Evolutionary conservation across 345 rosid genomes (phyloP).

Genomic region (Excoecaria cochinchinensis): DNA sequence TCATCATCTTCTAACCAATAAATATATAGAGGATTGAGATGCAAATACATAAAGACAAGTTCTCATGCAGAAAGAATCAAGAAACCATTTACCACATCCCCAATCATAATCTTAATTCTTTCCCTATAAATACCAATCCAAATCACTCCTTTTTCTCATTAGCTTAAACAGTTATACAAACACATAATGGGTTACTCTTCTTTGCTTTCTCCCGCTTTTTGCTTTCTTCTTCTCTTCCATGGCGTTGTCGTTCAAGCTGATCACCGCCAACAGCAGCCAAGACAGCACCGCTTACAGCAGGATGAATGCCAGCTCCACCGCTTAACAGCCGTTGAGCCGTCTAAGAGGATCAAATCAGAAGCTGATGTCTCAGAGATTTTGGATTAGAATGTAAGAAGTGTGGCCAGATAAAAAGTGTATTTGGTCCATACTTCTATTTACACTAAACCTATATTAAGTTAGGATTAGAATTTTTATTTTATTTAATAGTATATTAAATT

Average conservation of each 20-base stretch:
- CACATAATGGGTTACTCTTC: background rate
- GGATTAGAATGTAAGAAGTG: slow-evolving; percentile 40
- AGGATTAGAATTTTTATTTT: no score
- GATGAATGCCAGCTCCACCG: background rate
- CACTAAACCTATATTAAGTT: no score
- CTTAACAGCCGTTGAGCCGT: background rate
- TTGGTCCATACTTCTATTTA: no score
- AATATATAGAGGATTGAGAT: no score
- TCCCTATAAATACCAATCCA: background rate
- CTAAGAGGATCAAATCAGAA: slow-evolving; percentile 18
- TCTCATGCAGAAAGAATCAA: background rate
- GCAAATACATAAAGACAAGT: background rate
- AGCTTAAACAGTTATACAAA: background rate
- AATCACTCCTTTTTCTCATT: background rate
- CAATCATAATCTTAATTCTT: background rate
- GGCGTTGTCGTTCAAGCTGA: background rate
- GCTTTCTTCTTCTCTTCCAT: background rate
- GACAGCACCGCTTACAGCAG: background rate
- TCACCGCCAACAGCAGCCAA: background rate
- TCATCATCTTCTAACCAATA: no score
- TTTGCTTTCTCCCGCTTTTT: background rate
- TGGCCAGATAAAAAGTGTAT: no score
- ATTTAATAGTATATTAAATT: no score
- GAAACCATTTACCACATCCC: background rate
- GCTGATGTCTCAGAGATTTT: slow-evolving; percentile 44